Conservation (phyloP, 106 monocot species). For the Narthecium ossifragum region DNA sequence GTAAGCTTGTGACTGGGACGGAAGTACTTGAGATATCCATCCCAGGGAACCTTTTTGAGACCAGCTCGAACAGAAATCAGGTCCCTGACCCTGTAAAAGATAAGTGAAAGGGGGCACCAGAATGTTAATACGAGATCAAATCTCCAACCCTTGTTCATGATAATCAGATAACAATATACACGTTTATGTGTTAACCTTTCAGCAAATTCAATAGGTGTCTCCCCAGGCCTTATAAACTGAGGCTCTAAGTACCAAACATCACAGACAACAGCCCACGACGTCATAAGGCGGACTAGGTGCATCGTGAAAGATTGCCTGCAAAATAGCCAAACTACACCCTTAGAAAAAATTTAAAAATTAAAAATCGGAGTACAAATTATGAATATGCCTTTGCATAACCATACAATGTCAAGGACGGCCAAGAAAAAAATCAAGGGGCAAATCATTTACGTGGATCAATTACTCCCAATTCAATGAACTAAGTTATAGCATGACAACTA, state of each 20-base stretch:
- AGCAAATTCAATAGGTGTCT: constrained; percentile 93
- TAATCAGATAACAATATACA: no score
- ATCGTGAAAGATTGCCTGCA: constrained; percentile 93
- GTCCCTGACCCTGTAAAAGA: constrained; percentile 66
- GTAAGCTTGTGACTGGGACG: constrained; percentile 87
- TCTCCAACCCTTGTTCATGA: no score
- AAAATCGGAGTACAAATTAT: no score
- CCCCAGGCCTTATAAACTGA: constrained; percentile 73
- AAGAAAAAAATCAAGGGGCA: no score
- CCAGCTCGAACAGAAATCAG: constrained; percentile 89
- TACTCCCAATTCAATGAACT: no score
- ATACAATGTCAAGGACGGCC: no score
- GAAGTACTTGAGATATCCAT: constrained; percentile 92
- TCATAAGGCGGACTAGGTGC: constrained; percentile 89
- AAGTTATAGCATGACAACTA: no score
- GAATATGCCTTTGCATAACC: no score
- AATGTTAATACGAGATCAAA: not conserved
- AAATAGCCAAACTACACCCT: no score
- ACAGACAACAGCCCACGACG: constrained; percentile 99
- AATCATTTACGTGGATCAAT: no score
- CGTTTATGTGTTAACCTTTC: constrained; percentile 75
- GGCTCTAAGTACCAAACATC: constrained; percentile 99
- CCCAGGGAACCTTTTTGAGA: constrained; percentile 95
- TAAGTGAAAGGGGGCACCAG: not conserved
- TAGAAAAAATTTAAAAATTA: no score